Evolutionary conservation across 192 early-diverging fungal species (phyloP).

Genomic region (Chytriomyces sp.): DNA sequence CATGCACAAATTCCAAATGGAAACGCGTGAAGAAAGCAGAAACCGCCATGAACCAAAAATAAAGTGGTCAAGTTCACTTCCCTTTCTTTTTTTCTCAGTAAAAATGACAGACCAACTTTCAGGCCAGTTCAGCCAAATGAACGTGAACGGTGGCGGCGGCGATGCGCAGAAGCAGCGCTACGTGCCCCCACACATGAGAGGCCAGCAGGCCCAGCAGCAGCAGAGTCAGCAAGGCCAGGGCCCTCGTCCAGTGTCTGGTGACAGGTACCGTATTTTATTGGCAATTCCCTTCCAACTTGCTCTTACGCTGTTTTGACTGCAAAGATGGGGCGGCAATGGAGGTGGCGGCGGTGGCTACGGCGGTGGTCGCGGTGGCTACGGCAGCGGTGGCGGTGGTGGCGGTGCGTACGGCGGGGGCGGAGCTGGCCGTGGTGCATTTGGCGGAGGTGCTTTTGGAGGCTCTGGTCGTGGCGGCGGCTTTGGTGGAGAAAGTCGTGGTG

Average conservation of each 20-base stretch:
- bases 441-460: background rate
- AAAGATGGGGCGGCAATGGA: slow-evolving; percentile 22
- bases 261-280: background rate
- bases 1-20: too few relatives aligned
- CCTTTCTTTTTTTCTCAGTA: background rate
- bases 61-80: too few relatives aligned
- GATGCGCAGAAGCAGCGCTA: slow-evolving; percentile 4
- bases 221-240: background rate
- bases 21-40: too few relatives aligned
- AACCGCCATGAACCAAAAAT: too few relatives aligned
- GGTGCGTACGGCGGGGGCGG: slow-evolving; percentile 1
- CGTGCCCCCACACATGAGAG: slow-evolving; percentile 32
- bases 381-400: background rate
- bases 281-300: background rate
- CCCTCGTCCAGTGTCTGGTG: background rate
- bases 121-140: slow-evolving; percentile 14
- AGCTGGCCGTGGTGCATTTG: background rate
- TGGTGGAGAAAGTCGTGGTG: background rate
- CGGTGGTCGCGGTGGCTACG: background rate
- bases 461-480: background rate
- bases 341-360: background rate
- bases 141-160: slow-evolving; percentile 23
- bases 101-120: slow-evolving; percentile 7
- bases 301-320: background rate
- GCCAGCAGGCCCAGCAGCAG: slow-evolving; percentile 4